phyloP scores from a whole-genome alignment of 768 basidiomycete genomes.

The Termitomyces sp. region DNA sequence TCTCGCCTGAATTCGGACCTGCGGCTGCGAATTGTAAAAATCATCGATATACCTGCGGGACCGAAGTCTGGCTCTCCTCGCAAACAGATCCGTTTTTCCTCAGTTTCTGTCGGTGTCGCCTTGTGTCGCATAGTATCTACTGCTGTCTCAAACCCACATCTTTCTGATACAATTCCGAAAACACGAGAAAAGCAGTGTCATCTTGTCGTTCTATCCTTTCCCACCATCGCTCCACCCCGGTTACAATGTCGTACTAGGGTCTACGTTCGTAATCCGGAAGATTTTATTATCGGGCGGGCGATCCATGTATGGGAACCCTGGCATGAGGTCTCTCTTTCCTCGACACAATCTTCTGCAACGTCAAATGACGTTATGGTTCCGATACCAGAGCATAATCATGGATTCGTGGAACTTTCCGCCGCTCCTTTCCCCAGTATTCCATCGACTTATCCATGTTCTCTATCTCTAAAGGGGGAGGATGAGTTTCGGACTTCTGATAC shows the following conservation, averaged over 20 bases:
- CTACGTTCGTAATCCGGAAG: conserved; percentile 26
- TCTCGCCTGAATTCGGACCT: conserved; percentile 33
- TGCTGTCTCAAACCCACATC: conserved; percentile 11
- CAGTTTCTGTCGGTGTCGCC: conserved; percentile 32
- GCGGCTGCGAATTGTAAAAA: conserved; percentile 34
- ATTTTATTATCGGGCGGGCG: conserved; percentile 33
- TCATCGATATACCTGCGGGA: conserved; percentile 29
- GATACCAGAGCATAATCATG: neutral
- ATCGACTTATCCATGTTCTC: conserved; percentile 20
- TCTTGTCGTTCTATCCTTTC: conserved; percentile 32
- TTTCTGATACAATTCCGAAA: conserved; percentile 13
- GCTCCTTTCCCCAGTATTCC: conserved; percentile 15
- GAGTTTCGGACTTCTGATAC: conserved; percentile 14
- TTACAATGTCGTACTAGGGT: conserved; percentile 13
- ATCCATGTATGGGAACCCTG: conserved; percentile 48
- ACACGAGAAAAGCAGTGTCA: conserved; percentile 15
- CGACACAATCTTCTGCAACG: neutral
- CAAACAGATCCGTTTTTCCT: conserved; percentile 18
- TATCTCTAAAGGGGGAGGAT: conserved; percentile 16
- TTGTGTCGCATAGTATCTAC: conserved; percentile 30
- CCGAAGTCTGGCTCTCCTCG: conserved; percentile 19
- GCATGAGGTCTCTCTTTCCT: conserved; percentile 30
- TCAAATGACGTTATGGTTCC: neutral
- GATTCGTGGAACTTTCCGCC: neutral
- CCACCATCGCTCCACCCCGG: conserved; percentile 15